Percentiles rank a stretch among this genome's conserved stretches.
Conservation (phyloP, 2,329 filamentous ascomycete genomes). For the Ceratocystis cacaofunesta region DNA sequence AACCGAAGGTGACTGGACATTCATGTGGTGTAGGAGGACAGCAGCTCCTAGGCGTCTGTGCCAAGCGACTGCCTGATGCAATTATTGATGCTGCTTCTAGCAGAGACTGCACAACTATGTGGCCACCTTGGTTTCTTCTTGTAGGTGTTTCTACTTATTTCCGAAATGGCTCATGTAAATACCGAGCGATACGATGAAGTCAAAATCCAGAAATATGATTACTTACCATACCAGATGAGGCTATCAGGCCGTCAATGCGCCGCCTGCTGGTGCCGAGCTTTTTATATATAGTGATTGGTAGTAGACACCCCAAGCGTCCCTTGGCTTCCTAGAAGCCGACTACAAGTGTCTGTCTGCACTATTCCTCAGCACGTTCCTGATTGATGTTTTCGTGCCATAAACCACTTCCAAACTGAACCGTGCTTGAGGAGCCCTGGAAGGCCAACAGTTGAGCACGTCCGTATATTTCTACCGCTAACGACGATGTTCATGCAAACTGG, state of each 20-base stretch:
- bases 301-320: too few species aligned
- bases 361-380: neutral
- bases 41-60: too few species aligned
- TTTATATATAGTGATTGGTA: too few species aligned
- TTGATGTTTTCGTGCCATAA: neutral
- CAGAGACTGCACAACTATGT: neutral
- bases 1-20: rapidly evolving
- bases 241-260: too few species aligned
- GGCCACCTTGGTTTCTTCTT: too few species aligned
- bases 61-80: too few species aligned
- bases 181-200: too few species aligned
- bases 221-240: too few species aligned
- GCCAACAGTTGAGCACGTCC: neutral
- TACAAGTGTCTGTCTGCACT: neutral
- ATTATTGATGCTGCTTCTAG: neutral
- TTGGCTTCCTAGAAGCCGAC: neutral
- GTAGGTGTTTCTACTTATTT: too few species aligned
- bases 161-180: too few species aligned
- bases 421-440: neutral
- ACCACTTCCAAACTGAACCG: neutral
- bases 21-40: too few species aligned
- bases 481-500: neutral
- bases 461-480: neutral
- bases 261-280: rapidly evolving
- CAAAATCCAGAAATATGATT: too few species aligned